These are phyloP conservation scores for Diaporthe caulivora DNA, from an alignment of 2,329 filamentous ascomycete genomes.

Conservation along the genomic window DNA sequence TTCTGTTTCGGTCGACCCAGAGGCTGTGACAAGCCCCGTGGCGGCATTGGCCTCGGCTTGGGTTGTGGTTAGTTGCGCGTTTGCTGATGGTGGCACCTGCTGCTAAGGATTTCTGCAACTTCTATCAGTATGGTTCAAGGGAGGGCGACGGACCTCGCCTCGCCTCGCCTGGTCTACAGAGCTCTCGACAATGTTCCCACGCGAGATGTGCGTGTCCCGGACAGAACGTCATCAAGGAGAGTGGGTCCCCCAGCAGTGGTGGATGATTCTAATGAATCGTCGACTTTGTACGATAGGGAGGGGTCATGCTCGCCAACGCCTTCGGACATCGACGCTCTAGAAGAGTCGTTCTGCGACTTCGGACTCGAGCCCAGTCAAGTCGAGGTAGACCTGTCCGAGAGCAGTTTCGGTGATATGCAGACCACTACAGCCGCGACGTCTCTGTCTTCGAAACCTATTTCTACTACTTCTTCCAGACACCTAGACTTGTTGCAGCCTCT, in stretches of 20 bases:
- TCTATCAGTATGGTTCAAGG: neutral
- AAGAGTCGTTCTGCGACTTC: slow-evolving; percentile 25
- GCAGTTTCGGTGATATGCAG: neutral
- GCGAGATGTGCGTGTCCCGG: neutral
- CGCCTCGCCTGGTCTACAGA: slow-evolving; percentile 1
- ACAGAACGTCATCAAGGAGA: too few relatives aligned
- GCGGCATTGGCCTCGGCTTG: neutral
- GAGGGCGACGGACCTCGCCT: neutral
- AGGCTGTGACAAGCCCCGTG: neutral
- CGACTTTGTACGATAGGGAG: neutral
- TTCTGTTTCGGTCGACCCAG: neutral
- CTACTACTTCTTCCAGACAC: too few relatives aligned
- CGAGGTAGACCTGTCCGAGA: neutral
- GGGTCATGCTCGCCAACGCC: slow-evolving; percentile 32
- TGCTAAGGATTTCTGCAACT: too few relatives aligned
- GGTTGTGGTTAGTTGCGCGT: neutral
- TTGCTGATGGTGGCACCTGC: neutral
- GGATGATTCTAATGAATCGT: neutral
- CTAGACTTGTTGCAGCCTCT: neutral
- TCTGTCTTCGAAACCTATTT: neutral
- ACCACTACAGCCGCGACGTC: neutral
- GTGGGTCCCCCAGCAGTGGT: neutral
- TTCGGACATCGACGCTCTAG: slow-evolving; percentile 36
- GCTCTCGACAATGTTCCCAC: slow-evolving; percentile 23
- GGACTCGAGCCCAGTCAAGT: slow-evolving; percentile 12